Evolutionary conservation across 768 basidiomycete species (phyloP), one percentile per base, ranked within the genome.

Genomic region (Gloeophyllum trabeum): DNA sequence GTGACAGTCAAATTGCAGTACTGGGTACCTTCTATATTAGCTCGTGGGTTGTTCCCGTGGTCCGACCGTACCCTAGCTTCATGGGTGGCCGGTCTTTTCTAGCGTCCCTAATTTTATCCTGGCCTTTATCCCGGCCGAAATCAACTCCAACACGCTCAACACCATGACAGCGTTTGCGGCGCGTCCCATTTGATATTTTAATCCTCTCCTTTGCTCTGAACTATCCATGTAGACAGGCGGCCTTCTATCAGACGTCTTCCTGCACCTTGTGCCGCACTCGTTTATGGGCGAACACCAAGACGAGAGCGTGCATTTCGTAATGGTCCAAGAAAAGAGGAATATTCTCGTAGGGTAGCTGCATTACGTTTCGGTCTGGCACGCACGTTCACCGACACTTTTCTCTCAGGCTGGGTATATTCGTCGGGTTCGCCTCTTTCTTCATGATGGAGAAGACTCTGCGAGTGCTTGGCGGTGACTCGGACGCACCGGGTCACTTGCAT

Each of bases 1-100:
- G n/a, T n/a, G n/a, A 48, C 26, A 35, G 14, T 53, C 37, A 38
- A 52, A 45, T 53, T 41, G 23, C 49, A 75, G 76, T 96, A 43
- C 69, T 93, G 22, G 91, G 86, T 47, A 93, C 91, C 16, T 91
- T 93, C 69, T 93, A 93, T 67, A 93, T 93, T 63, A 91, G 87
- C 70, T 93, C 89, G 90, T 92, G 58, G 55, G 87, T 74, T 39
- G 35, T 46, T 41, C 41, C 46, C 47, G 44, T 32, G 35, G 14
- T 44, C 38, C 18, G 38, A 38, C 42, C 41, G 40, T 32, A 40
- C 21, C 43, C 30, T 35, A 44, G 36, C 44, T 46, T 47, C 44
- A 43, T 45, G 50, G 46, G 48, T 44, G 34, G 40, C 24, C 3
- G 28, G 22, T 28, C 49, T 43, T 32, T 22, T 47, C 25, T 56